Conservation (phyloP, 1,284 basidiomycete genomes). For the Boletellus deceptivus region DNA sequence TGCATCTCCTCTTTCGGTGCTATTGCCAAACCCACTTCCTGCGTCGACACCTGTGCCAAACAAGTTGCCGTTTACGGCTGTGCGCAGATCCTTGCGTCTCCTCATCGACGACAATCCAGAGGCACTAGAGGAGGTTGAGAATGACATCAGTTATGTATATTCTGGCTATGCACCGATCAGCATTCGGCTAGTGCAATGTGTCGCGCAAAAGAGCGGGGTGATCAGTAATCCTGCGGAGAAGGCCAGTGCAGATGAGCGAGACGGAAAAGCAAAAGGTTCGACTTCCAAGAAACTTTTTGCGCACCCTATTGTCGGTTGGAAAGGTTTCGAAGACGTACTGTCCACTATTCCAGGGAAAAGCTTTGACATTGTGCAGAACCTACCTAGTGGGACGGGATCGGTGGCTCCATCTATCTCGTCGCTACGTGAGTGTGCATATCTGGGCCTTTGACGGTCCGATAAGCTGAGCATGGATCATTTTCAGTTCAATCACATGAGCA, state of each 20-base stretch:
- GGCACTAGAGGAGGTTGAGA: constrained; percentile 75
- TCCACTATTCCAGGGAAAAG: constrained; percentile 80
- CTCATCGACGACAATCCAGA: constrained; percentile 89
- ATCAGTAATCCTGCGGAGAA: constrained; percentile 71
- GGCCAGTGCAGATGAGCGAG: constrained; percentile 36
- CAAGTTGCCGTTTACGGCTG: constrained; percentile 67
- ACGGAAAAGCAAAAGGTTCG: constrained; percentile 36
- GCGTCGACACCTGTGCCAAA: constrained; percentile 41
- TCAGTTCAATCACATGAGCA: constrained; percentile 50
- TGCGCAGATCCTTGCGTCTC: constrained; percentile 86
- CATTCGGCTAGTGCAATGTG: constrained; percentile 88
- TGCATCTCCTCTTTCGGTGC: constrained; percentile 64
- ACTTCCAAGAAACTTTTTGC: constrained; percentile 61
- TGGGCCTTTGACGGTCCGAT: background rate
- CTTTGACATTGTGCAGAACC: constrained; percentile 74
- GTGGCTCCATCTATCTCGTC: constrained; percentile 35
- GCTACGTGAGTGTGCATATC: constrained; percentile 41
- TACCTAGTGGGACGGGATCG: constrained; percentile 34
- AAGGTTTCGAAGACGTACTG: constrained; percentile 91
- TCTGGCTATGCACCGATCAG: constrained; percentile 96
- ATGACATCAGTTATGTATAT: constrained; percentile 94
- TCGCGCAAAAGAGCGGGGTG: constrained; percentile 87
- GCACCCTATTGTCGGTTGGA: constrained; percentile 93
- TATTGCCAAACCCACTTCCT: constrained; percentile 64
- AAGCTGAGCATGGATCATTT: constrained; percentile 8